Base-by-base conservation (phyloP, 352 stramenopile genomes). In the Pythium volutum region DNA sequence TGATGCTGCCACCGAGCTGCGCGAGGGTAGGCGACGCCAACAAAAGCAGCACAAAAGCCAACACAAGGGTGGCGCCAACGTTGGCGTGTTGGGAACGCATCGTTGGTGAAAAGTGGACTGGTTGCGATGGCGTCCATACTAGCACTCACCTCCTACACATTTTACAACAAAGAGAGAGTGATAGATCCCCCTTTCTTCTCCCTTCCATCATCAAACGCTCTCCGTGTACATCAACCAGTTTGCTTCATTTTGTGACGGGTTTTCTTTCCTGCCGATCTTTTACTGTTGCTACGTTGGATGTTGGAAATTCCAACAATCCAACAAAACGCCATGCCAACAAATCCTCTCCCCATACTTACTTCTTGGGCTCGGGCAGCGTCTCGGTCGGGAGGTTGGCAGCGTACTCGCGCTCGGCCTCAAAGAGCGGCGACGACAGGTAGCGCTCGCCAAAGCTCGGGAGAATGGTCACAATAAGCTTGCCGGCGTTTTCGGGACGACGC, bases 381-480 rank as follows among this genome's bases (percentile, higher is more conserved):
- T 68, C 73, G n/a, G 84, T 91, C 34, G 69, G 66, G 51, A 94
- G 67, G 43, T 83, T 74, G 20, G 76, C 76, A 33, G 85, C 83
- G 62, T 73, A 87, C 65, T 92, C 81, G 39, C 85, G 83, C 66
- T 94, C 85, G 53, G 76, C 70, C 43, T 93, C 85, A 55, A 94
- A 94, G 20, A 94, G 71, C 25, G 79, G 68, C 41, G 85, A 91
- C 45, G 81, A 91, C 67, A 95, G 60, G 67, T 93, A 95, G 26
- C 86, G 82, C 71, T 97, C 91, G 49, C 91, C 91, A 69, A 96
- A 97, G 58, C 81, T 95, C 26, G 91, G 91, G 59, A 97, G 76
- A 59, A 97, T 93, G 42, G 83, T 84, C 18, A 97, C 89, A 53
- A 93, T 96, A 27, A 94, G 73, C 77, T 97, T 97, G 29, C 82